Base-by-base conservation (phyloP, 2,329 filamentous ascomycete species). In the Alternaria atra region DNA sequence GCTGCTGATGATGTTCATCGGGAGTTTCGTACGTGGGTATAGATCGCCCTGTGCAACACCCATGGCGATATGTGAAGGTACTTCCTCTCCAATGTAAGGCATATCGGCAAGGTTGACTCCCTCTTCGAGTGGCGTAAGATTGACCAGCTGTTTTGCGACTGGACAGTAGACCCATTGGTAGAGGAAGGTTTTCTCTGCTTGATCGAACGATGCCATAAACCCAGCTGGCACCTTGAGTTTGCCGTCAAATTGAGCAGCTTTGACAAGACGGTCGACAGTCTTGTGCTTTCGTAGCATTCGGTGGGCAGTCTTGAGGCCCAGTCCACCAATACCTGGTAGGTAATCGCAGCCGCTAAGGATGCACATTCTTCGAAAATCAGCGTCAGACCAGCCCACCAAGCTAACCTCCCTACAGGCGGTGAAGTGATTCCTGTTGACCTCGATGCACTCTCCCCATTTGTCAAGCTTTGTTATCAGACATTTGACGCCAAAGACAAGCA, bases 261-360 rank as follows among this genome's bases (percentile, higher is more conserved):
- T 89, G 57, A 99, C 82, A 17, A 96, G 86, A 60, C 89, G 90
- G 53, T 98, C 94, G 6, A 95, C 87, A 0, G 88, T 92, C 78
- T 94, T 97, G 81, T 97, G 88, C 78, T 96, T 97, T 61, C 94
- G 89, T 60, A 99, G 86, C 82, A 95, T 87, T 44, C 93, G 89
- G 79, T 99, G 91, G 0, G 95, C 94, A 6, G 94, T 98, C 83
- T 97, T 98, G 57, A 99, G 79, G 0, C 95, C 95, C 79, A 99
- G 88, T 52, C 91, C 91, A 58, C 88, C 90, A 63, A 99, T 91
- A 60, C 91, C 91, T 2, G 90, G 84, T n/a, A 98, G 85, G 77
- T 99, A 99, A 76, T 99, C 95, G 76, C 95, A 99, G 7, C 95
- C 95, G 75, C 93, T 97, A 61, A 99, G 81, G 68, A 99, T 99